phyloP scores from a whole-genome alignment of 2,329 filamentous ascomycete genomes.

The Penicillium sp. region DNA sequence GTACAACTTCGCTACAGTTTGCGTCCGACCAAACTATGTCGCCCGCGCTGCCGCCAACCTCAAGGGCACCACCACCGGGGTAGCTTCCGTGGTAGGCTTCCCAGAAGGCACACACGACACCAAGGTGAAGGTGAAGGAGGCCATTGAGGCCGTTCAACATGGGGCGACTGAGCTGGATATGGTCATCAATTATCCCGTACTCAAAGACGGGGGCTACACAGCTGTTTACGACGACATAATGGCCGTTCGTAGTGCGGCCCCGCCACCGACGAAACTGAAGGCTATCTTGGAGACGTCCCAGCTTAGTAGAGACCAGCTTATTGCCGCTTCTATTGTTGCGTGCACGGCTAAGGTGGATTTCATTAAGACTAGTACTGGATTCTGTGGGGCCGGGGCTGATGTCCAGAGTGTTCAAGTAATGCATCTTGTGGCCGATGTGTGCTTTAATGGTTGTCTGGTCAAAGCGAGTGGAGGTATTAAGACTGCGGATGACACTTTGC shows the following conservation, averaged over 20 bases:
- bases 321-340: conserved; percentile 55
- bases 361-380: conserved; percentile 63
- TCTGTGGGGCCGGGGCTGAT: conserved; percentile 56
- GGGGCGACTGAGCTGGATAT: conserved; percentile 61
- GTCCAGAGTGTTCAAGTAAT: conserved; percentile 56
- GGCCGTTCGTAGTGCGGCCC: conserved; percentile 52
- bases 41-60: conserved; percentile 51
- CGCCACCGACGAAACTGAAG: conserved; percentile 48
- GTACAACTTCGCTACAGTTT: conserved; percentile 51
- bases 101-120: conserved; percentile 59
- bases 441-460: conserved; percentile 46
- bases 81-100: conserved; percentile 62
- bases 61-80: conserved; percentile 45
- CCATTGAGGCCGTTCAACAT: conserved; percentile 47
- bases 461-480: conserved; percentile 62
- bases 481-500: conserved; percentile 50
- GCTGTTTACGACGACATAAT: conserved; percentile 55
- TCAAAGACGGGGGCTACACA: conserved; percentile 48
- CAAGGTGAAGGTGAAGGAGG: conserved; percentile 53
- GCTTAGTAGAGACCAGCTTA: conserved; percentile 49
- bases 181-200: conserved; percentile 56
- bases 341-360: conserved; percentile 57
- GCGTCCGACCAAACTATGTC: conserved; percentile 58
- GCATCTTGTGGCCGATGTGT: conserved; percentile 48
- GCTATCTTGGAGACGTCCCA: conserved; percentile 62